phyloP scores from a whole-genome alignment of 768 basidiomycete genomes.

The Agaricus sinodeliciosus region DNA sequence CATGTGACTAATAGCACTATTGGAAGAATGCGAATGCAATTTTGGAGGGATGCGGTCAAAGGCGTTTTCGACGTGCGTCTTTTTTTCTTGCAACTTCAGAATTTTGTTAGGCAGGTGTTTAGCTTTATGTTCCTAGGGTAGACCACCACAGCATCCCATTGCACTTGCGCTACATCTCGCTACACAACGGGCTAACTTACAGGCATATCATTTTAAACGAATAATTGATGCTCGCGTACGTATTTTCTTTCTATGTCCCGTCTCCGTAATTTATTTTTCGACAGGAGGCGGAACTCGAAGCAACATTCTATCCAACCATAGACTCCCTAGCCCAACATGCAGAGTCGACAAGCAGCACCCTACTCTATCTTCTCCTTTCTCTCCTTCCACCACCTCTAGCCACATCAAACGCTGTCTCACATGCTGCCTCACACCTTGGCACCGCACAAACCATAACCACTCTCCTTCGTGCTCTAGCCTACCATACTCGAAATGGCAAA shows the following conservation, averaged over 20 bases:
- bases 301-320: constrained; percentile 57
- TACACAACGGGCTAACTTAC: constrained; percentile 41
- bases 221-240: constrained; percentile 81
- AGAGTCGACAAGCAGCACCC: constrained; percentile 74
- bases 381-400: constrained; percentile 49
- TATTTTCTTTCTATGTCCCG: constrained; percentile 8
- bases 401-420: constrained; percentile 42
- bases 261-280: not conserved
- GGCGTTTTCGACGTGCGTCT: constrained; percentile 53
- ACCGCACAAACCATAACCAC: constrained; percentile 64
- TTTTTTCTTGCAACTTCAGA: not conserved
- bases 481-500: constrained; percentile 62
- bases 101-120: constrained; percentile 13
- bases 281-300: constrained; percentile 62
- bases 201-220: constrained; percentile 72
- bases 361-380: constrained; percentile 71
- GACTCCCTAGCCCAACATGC: constrained; percentile 67
- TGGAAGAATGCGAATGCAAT: constrained; percentile 82
- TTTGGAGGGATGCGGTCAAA: constrained; percentile 80
- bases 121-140: constrained; percentile 39
- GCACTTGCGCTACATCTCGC: constrained; percentile 65
- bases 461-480: constrained; percentile 71
- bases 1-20: constrained; percentile 64
- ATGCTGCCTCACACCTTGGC: constrained; percentile 80
- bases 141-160: constrained; percentile 75